phyloP scores from a whole-genome alignment of 129 eudicot genomes.

The Helianthus annuus region DNA sequence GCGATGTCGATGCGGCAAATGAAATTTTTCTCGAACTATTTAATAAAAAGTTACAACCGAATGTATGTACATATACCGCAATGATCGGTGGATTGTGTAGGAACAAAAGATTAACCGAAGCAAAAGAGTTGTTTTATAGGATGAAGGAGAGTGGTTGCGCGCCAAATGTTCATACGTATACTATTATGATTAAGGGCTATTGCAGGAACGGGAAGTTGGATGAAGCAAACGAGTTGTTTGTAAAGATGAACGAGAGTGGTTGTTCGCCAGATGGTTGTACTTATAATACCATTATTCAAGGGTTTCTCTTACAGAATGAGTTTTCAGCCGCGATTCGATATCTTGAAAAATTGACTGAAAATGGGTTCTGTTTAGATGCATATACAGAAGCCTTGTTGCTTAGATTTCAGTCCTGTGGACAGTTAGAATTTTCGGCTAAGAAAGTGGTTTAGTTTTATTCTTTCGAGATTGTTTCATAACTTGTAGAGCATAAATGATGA shows the following conservation, averaged over 20 bases:
- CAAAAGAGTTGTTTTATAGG: slow-evolving; percentile 27
- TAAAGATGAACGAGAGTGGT: slow-evolving; percentile 26
- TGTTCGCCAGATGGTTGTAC: slow-evolving; percentile 31
- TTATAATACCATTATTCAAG: slow-evolving; percentile 31
- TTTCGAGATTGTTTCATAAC: slow-evolving; percentile 13
- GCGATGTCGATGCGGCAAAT: slow-evolving; percentile 29
- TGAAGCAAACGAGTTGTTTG: slow-evolving; percentile 26
- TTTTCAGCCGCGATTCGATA: slow-evolving; percentile 18
- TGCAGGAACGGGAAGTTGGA: slow-evolving; percentile 25
- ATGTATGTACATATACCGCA: slow-evolving; percentile 27
- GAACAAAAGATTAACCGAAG: slow-evolving; percentile 23
- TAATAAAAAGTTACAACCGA: slow-evolving; percentile 25
- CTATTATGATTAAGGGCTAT: slow-evolving; percentile 26
- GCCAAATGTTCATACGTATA: slow-evolving; percentile 32
- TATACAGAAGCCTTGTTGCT: slow-evolving; percentile 34
- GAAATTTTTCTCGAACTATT: slow-evolving; percentile 12
- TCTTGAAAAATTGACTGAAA: slow-evolving; percentile 22
- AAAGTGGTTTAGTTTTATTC: neutral
- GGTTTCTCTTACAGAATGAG: slow-evolving; percentile 29
- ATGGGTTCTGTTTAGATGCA: slow-evolving; percentile 23
- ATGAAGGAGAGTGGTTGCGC: slow-evolving; percentile 24
- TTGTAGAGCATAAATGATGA: neutral
- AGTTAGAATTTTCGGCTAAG: slow-evolving; percentile 15
- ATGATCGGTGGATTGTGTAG: slow-evolving; percentile 47
- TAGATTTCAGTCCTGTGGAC: slow-evolving; percentile 24